Evolutionary conservation across 768 basidiomycete species (phyloP).

Genomic region (Russula virescens): DNA sequence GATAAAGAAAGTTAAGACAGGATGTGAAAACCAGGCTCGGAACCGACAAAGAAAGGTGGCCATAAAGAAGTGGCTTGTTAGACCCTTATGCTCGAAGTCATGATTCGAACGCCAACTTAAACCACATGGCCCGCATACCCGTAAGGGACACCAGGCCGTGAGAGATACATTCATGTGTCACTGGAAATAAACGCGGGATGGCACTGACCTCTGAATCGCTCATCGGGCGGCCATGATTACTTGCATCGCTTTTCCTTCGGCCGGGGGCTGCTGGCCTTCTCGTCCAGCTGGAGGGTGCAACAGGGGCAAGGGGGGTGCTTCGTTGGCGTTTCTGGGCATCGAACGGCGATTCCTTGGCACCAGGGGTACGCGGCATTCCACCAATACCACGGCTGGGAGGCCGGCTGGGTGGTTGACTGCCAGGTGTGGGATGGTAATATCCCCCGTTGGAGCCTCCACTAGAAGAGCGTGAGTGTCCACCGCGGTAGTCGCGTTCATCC

Average conservation of each 20-base stretch:
- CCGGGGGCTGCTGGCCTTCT: conserved; percentile 62
- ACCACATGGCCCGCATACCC: neutral
- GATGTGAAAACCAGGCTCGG: neutral
- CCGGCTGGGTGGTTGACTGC: conserved; percentile 39
- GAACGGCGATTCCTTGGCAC: conserved; percentile 50
- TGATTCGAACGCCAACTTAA: neutral
- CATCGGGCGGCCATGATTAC: conserved; percentile 40
- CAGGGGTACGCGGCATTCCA: conserved; percentile 50
- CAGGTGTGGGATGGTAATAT: conserved; percentile 28
- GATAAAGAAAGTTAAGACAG: neutral
- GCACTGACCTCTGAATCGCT: conserved; percentile 71
- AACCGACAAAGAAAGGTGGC: neutral
- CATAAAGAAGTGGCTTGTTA: no score
- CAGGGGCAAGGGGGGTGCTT: conserved; percentile 52
- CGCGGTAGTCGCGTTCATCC: conserved; percentile 30
- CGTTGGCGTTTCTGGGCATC: conserved; percentile 67
- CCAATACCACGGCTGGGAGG: conserved; percentile 47
- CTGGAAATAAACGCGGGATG: neutral
- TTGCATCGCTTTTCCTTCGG: conserved; percentile 69
- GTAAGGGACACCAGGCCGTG: neutral
- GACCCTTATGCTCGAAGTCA: neutral
- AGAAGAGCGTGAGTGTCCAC: conserved; percentile 44
- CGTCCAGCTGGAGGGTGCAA: conserved; percentile 71
- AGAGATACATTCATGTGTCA: neutral
- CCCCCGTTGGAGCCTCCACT: conserved; percentile 49